Percentiles rank a stretch among this genome's conserved stretches.
Evolutionary conservation across 768 basidiomycete species (phyloP).

Genomic region (Lepiota subincarnata): DNA sequence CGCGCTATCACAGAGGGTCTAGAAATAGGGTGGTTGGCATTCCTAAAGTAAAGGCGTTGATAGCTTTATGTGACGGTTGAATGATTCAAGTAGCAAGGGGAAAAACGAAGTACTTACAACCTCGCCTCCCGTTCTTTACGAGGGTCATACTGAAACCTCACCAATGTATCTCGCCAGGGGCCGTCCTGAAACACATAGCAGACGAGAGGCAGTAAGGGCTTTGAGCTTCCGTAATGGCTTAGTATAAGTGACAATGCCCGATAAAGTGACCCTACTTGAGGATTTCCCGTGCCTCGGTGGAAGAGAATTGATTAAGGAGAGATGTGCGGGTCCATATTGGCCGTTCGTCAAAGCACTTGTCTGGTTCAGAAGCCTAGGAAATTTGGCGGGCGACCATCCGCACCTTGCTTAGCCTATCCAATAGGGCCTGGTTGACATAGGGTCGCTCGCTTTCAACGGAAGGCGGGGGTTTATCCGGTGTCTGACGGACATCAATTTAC

Average conservation of each 20-base stretch:
- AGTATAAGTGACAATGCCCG: neutral
- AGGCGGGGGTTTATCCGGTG: constrained; percentile 62
- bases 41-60: constrained; percentile 89
- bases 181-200: constrained; percentile 93
- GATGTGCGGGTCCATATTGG: constrained; percentile 90
- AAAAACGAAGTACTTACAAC: constrained; percentile 51
- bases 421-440: constrained; percentile 50
- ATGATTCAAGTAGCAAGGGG: constrained; percentile 1
- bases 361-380: neutral
- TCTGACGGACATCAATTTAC: constrained; percentile 28
- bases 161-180: constrained; percentile 87
- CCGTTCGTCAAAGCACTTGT: constrained; percentile 67
- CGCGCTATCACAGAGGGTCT: constrained; percentile 73
- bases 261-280: constrained; percentile 52
- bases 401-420: constrained; percentile 55
- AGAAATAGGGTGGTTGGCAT: constrained; percentile 75
- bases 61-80: constrained; percentile 51
- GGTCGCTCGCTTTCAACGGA: constrained; percentile 57
- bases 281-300: constrained; percentile 64
- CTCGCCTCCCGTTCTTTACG: constrained; percentile 66
- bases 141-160: constrained; percentile 89
- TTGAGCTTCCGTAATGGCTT: constrained; percentile 51
- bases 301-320: constrained; percentile 75
- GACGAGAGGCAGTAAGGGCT: constrained; percentile 72
- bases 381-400: neutral